Base-by-base conservation (phyloP, 257 asterid species). In the Pogostemon cablin region DNA sequence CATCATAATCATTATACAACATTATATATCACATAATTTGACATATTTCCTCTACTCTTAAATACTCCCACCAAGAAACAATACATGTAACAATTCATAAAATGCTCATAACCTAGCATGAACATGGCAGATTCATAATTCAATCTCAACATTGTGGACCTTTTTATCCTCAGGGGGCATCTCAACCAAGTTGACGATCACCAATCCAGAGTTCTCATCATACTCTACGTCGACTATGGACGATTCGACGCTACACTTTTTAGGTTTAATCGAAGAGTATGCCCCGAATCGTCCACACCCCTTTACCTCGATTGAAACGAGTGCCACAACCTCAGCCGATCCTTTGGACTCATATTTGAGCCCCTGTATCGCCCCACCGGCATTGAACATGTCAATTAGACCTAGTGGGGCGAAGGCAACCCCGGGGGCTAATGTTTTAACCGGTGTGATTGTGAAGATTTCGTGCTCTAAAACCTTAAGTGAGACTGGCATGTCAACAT, bases 401-500 rank as follows among this genome's bases (percentile, higher is more conserved):
- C 98, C 96, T 0, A 92, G 25, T 0, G 96, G 96, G 1, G 92
- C 96, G 54, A 92, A 90, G 39, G 67, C 65, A 70, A 81, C 47
- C 5, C 82, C 91, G 0, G 83, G 82, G 12, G 84, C 81, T 63
- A 90, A 17, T 4, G 43, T 78, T 78, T 81, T 81, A 37, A 90
- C 65, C 1, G 98, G 98, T 0, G 96, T 79, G 52, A 92, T 76
- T 15, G 96, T 86, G 83, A 48, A 88, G 12, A 86, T 77, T 75
- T 92, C 96, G 7, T 92, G 95, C 79, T 92, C 96, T 0, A 92
- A 83, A 77, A 92, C 88, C 75, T 90, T 86, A 42, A 92, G 95
- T 11, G 98, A 88, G 37, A 92, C 67, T 0, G 96, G 90, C 84
- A 90, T 62, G 46, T 91, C 82, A 2, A 72, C 92, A 42, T 88